phyloP scores from a whole-genome alignment of 352 stramenopile species.

The Phytophthora ohioensis region DNA sequence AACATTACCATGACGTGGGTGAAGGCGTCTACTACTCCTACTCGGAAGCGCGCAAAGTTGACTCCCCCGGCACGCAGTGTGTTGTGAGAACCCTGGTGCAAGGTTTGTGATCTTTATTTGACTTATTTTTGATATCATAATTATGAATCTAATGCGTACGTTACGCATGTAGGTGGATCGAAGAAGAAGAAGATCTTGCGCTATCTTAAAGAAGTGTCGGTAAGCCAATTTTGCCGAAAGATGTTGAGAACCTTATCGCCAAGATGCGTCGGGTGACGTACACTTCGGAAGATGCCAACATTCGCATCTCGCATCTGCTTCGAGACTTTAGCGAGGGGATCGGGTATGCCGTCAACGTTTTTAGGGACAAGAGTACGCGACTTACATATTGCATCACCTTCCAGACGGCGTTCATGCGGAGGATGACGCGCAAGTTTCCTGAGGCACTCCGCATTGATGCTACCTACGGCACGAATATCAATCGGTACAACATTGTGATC shows the following conservation, averaged over 20 bases:
- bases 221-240: conserved; percentile 19
- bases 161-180: too few relatives aligned
- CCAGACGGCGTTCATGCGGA: conserved; percentile 11
- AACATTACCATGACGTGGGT: too few relatives aligned
- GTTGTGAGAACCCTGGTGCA: too few relatives aligned
- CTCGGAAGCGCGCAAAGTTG: too few relatives aligned
- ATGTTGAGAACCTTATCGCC: conserved; percentile 25
- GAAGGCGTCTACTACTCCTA: too few relatives aligned
- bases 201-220: conserved; percentile 14
- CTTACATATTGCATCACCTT: conserved; percentile 20
- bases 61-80: too few relatives aligned
- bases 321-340: conserved; percentile 18
- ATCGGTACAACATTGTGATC: conserved; percentile 1
- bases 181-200: conserved; percentile 5
- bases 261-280: conserved; percentile 13
- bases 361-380: not conserved
- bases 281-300: conserved; percentile 17
- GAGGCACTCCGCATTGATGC: conserved; percentile 17
- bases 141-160: too few relatives aligned
- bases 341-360: conserved; percentile 16
- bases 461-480: conserved; percentile 21
- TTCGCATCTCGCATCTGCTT: conserved; percentile 4
- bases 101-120: too few relatives aligned
- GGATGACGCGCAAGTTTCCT: conserved; percentile 23
- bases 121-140: too few relatives aligned